A percentile compares a stretch with the other conserved stretches of the same genome.
Evolutionary conservation across 2,329 filamentous ascomycete genomes (phyloP).

Genomic region (Cladosporium sp.): DNA sequence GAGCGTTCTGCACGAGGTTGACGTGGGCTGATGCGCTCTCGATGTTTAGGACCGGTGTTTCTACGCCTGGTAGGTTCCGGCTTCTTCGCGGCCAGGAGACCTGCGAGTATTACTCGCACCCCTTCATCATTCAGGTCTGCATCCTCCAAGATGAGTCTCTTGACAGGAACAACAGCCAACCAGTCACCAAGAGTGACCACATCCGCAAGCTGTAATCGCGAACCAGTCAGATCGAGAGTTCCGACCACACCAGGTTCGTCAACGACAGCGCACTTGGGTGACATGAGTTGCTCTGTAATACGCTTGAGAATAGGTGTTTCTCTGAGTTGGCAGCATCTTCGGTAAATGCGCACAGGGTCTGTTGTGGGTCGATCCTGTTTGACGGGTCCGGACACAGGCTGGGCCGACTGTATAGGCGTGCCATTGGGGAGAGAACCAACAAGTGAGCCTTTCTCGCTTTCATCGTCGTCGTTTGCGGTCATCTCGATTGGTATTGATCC

Average conservation of each 20-base stretch:
- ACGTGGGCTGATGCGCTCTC: conserved; percentile 20
- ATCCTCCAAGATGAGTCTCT: conserved; percentile 80
- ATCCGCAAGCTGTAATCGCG: conserved; percentile 77
- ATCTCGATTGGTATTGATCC: conserved; percentile 83
- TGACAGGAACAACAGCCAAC: conserved; percentile 85
- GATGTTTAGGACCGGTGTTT: conserved; percentile 25
- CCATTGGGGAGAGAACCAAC: conserved; percentile 4
- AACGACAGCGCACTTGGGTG: conserved; percentile 60
- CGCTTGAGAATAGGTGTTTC: conserved; percentile 90
- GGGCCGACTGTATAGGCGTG: conserved; percentile 19
- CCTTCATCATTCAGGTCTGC: conserved; percentile 84
- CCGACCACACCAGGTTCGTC: conserved; percentile 70
- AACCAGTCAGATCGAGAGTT: conserved; percentile 78
- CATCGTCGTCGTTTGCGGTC: conserved; percentile 60
- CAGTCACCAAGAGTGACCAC: conserved; percentile 87
- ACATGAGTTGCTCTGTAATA: conserved; percentile 80
- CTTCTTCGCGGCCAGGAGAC: conserved; percentile 73
- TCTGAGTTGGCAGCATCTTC: conserved; percentile 86
- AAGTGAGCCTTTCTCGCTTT: conserved; percentile 32
- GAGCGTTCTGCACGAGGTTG: conserved; percentile 43
- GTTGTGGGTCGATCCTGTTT: conserved; percentile 72
- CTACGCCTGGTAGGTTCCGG: conserved; percentile 43
- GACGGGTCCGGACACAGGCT: conserved; percentile 36
- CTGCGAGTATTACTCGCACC: conserved; percentile 78
- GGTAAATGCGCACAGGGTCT: conserved; percentile 87